These are phyloP conservation scores for Aspergillus sparsus DNA, from an alignment of 495 filamentous ascomycete species.

Conservation along the genomic window DNA sequence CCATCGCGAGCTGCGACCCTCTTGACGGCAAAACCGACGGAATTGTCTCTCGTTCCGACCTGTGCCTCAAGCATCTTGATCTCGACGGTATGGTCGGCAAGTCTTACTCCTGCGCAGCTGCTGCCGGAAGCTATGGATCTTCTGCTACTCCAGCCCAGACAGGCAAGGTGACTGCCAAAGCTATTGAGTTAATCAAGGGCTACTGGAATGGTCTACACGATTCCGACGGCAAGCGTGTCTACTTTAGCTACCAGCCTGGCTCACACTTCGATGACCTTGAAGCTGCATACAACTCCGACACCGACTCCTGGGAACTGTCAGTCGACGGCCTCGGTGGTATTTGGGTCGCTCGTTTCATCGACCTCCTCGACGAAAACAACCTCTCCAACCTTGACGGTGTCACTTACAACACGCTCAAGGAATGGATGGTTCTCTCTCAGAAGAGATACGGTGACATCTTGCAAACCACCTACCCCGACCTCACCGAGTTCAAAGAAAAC, in stretches of 20 bases:
- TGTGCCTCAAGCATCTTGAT: conserved; percentile 47
- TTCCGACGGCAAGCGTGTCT: no score
- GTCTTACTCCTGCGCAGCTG: conserved; percentile 42
- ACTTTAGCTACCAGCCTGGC: no score
- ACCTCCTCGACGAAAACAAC: background rate
- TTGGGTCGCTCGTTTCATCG: background rate
- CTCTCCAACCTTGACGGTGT: conserved; percentile 43
- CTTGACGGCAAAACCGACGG: conserved; percentile 53
- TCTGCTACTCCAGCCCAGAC: conserved; percentile 29
- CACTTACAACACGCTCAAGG: conserved; percentile 49
- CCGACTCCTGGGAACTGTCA: no score
- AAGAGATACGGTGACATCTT: conserved; percentile 23
- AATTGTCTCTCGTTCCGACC: conserved; percentile 50
- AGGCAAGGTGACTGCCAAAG: conserved; percentile 45
- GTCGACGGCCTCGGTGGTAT: conserved; percentile 26
- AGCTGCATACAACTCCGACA: no score
- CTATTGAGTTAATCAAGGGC: conserved; percentile 40
- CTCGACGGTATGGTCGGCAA: conserved; percentile 41
- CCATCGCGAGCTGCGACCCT: conserved; percentile 53
- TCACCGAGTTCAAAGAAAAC: conserved; percentile 41
- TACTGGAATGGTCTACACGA: conserved; percentile 25
- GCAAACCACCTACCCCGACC: conserved; percentile 47
- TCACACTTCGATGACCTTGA: no score
- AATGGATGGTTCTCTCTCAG: conserved; percentile 44
- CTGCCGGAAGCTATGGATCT: background rate